Evolutionary conservation across 306 rosid species (phyloP).

Genomic region (Senna tora): DNA sequence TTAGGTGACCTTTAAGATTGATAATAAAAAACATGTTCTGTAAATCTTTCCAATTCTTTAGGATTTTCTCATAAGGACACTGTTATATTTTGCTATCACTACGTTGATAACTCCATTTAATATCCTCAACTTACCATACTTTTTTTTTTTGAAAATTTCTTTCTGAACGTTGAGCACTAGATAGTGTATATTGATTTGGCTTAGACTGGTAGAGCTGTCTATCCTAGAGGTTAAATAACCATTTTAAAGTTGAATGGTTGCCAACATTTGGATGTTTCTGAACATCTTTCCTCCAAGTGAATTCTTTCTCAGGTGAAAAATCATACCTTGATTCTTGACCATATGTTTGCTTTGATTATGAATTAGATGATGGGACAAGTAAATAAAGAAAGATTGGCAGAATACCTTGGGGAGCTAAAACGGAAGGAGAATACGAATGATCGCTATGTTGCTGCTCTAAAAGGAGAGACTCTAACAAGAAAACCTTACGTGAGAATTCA

Average conservation of each 20-base stretch:
- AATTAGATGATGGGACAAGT: constrained; percentile 85
- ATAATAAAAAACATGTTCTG: background rate
- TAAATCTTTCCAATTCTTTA: background rate
- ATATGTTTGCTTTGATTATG: constrained; percentile 21
- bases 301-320: constrained; percentile 8
- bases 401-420: constrained; percentile 83
- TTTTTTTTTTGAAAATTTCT: background rate
- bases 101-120: background rate
- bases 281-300: constrained; percentile 6
- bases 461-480: constrained; percentile 81
- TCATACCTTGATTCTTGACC: constrained; percentile 4
- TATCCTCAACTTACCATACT: background rate
- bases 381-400: constrained; percentile 80
- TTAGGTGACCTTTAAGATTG: background rate
- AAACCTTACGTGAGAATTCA: constrained; percentile 90
- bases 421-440: constrained; percentile 87
- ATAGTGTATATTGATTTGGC: constrained; percentile 20
- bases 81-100: background rate
- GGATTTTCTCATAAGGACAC: constrained; percentile 2
- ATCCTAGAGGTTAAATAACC: constrained; percentile 12
- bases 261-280: background rate
- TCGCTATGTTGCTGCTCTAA: constrained; percentile 86
- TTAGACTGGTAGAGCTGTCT: background rate
- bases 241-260: background rate
- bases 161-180: constrained; percentile 4